A percentile compares a stretch with the other conserved stretches of the same genome.
phyloP scores from a whole-genome alignment of 1,284 basidiomycete species.

The Boletus sp. region DNA sequence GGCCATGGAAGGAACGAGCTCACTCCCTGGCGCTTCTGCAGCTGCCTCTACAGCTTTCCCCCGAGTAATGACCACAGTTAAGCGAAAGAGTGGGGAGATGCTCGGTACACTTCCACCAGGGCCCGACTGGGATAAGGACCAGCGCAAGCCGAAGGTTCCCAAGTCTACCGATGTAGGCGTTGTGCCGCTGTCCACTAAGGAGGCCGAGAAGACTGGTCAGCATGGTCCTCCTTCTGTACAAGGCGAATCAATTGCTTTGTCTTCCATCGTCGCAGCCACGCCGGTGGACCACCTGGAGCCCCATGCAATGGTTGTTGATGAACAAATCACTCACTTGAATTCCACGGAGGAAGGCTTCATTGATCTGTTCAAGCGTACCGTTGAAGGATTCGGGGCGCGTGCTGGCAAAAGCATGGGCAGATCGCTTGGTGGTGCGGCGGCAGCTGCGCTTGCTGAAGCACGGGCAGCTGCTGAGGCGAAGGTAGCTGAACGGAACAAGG shows the following conservation, averaged over 20 bases:
- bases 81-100: conserved; percentile 68
- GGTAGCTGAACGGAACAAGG: conserved; percentile 58
- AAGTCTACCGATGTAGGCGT: conserved; percentile 40
- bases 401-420: conserved; percentile 58
- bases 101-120: conserved; percentile 24
- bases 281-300: conserved; percentile 3
- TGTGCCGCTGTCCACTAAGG: conserved; percentile 31
- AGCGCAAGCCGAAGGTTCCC: conserved; percentile 45
- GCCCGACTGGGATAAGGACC: conserved; percentile 34
- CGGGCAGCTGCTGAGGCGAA: conserved; percentile 66
- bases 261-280: background rate
- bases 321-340: conserved; percentile 14
- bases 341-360: conserved; percentile 46
- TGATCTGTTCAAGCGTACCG: conserved; percentile 61
- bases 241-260: conserved; percentile 1
- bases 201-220: conserved; percentile 8
- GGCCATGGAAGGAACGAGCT: conserved; percentile 53
- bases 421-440: conserved; percentile 54
- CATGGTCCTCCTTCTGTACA: conserved; percentile 7
- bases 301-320: conserved; percentile 16
- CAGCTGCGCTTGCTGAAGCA: conserved; percentile 63
- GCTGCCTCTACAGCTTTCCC: conserved; percentile 10
- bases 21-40: conserved; percentile 35
- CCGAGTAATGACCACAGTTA: conserved; percentile 33
- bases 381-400: conserved; percentile 62